These are phyloP conservation scores for Penicillium dipodomyicola DNA, from an alignment of 495 filamentous ascomycete species.

Conservation along the genomic window DNA sequence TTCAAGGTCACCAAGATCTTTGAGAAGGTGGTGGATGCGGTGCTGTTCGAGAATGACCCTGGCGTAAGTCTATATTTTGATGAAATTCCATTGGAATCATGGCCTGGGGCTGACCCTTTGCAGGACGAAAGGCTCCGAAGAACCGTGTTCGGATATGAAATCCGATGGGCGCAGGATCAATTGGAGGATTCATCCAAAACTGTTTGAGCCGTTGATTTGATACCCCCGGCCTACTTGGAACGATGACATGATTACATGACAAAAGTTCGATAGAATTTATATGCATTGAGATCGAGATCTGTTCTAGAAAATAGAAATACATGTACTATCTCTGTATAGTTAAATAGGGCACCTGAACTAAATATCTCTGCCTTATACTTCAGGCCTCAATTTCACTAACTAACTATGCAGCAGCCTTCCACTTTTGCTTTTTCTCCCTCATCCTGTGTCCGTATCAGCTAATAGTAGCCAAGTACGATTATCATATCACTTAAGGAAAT, in stretches of 20 bases:
- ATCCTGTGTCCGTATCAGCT: background rate
- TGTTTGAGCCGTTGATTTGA: constrained; percentile 19
- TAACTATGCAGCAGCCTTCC: background rate
- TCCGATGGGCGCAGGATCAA: constrained; percentile 45
- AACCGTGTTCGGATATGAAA: constrained; percentile 77
- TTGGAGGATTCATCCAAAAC: constrained; percentile 16
- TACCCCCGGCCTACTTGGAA: constrained; percentile 21
- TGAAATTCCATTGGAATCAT: background rate
- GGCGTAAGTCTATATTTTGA: constrained; percentile 52
- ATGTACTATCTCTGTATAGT: background rate
- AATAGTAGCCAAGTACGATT: background rate
- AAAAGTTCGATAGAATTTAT: constrained; percentile 17
- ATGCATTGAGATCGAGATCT: background rate
- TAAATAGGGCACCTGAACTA: background rate
- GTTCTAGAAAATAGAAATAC: no score
- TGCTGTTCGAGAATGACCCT: constrained; percentile 84
- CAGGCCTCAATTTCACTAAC: background rate
- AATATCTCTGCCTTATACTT: background rate
- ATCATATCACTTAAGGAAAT: background rate
- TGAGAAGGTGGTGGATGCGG: constrained; percentile 75
- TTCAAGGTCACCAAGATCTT: constrained; percentile 74
- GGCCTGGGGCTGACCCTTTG: constrained; percentile 12
- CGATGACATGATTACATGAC: constrained; percentile 14
- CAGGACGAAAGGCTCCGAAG: constrained; percentile 68
- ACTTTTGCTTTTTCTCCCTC: background rate